These are phyloP conservation scores for Sporobolus alterniflorus DNA, from an alignment of 202 grass and related monocot genomes.

Conservation along the genomic window DNA sequence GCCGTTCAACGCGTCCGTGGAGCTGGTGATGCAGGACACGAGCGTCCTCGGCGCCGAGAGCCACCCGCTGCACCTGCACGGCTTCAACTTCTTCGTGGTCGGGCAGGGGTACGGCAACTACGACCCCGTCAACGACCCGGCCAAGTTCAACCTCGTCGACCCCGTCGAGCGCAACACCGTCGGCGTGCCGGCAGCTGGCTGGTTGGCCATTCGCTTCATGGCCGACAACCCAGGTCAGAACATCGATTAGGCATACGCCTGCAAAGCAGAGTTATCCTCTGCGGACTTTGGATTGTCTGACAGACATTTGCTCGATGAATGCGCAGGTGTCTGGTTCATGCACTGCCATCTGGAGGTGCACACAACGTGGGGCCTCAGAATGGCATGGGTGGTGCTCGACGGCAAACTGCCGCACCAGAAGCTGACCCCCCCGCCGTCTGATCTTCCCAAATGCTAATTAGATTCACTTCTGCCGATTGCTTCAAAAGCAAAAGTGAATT, in stretches of 20 bases:
- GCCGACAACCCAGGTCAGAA: constrained; percentile 75
- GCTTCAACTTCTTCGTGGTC: constrained; percentile 85
- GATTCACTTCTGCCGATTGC: background rate
- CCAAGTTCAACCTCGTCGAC: constrained; percentile 78
- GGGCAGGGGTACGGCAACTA: constrained; percentile 80
- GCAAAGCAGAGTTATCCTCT: background rate
- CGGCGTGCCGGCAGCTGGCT: constrained; percentile 69
- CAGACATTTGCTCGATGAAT: background rate
- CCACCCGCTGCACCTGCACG: constrained; percentile 89
- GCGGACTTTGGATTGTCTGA: background rate
- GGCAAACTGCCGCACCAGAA: constrained; percentile 69
- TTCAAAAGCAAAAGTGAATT: constrained; percentile 29
- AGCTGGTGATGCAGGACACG: constrained; percentile 91
- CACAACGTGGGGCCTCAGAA: constrained; percentile 69
- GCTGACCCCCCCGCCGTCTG: constrained; percentile 68
- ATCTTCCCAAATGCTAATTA: constrained; percentile 72
- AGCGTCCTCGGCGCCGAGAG: constrained; percentile 75
- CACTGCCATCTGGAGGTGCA: constrained; percentile 89
- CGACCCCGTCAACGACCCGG: constrained; percentile 49
- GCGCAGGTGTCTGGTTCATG: constrained; percentile 88
- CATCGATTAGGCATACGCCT: background rate
- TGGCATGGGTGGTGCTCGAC: constrained; percentile 82
- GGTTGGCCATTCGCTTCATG: constrained; percentile 84
- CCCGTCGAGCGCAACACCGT: constrained; percentile 88
- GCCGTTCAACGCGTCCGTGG: constrained; percentile 61